Evolutionary conservation across 768 basidiomycete genomes (phyloP), one percentile per base, ranked within the genome.

Genomic region (Suillus alpinus): DNA sequence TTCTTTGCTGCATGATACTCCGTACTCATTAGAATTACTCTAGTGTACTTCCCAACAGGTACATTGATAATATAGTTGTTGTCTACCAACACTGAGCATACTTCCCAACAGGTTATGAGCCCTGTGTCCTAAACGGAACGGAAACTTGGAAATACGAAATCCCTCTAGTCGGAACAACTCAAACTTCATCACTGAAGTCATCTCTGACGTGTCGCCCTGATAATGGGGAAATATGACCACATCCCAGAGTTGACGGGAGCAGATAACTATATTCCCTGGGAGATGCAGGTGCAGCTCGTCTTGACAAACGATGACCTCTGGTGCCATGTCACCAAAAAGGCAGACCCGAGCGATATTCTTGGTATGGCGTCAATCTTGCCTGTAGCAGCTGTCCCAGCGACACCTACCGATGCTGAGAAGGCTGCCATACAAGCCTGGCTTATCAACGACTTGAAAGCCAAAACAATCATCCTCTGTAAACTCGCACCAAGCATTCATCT

Each of bases 161-260:
- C 29, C 29, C 47, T 47, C 46, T 47, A 0, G 0, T 47, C 16
- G 23, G 7, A 26, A 3, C n/a, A 6, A 43, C 41, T 43, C 41
- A 43, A n/a, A 3, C 43, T 44, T 9, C n/a, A 20, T 9, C 41
- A n/a, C n/a, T n/a, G n/a, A n/a, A n/a, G n/a, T n/a, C n/a, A n/a
- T 43, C 41, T 43, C n/a, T n/a, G 41, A 43, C n/a, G 41, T 0
- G n/a, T 43, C 41, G 5, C 16, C 26, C 26, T 2, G 16, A 40
- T 36, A 31, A 63, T 55, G 34, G 56, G 34, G 2, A 66, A 66
- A 56, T 59, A 46, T 5, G 43, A 66, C 18, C 61, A 66, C 9
- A 66, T 66, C 14, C 56, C 55, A 2, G 44, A 65, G 5, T 20
- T 65, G 2, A 59, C 18, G 0, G 57, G 64, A 2, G 7, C 40